Conservation (phyloP, 164 flowering plant genomes). For the Houttuynia cordata region DNA sequence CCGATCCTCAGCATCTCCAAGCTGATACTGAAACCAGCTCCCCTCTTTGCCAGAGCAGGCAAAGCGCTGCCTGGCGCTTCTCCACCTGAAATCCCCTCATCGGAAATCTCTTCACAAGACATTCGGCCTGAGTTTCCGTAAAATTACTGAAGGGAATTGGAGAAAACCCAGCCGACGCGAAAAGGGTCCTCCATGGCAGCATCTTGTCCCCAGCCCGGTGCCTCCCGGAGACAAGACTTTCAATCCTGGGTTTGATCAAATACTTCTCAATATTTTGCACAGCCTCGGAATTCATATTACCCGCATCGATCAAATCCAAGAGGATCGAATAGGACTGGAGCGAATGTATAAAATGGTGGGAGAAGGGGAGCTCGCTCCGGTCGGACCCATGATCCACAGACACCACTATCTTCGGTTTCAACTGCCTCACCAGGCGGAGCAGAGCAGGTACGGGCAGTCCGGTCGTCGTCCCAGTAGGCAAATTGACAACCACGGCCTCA, state of each 20-base stretch:
- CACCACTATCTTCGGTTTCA: slow-evolving; percentile 61
- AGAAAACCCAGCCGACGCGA: slow-evolving; percentile 47
- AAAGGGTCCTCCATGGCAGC: slow-evolving; percentile 54
- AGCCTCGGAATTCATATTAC: slow-evolving; percentile 30
- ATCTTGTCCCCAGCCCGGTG: slow-evolving; percentile 31
- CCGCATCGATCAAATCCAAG: slow-evolving; percentile 67
- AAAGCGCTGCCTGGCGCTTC: slow-evolving; percentile 64
- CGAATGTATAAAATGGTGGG: slow-evolving; percentile 44
- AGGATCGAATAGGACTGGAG: slow-evolving; percentile 40
- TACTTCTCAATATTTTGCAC: slow-evolving; percentile 60
- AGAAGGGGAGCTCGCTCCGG: slow-evolving; percentile 51
- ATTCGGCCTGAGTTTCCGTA: slow-evolving; percentile 78
- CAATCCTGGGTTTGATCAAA: slow-evolving; percentile 50
- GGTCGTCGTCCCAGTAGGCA: slow-evolving; percentile 36
- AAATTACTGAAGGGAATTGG: slow-evolving; percentile 62
- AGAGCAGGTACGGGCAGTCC: slow-evolving; percentile 31
- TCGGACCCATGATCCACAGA: slow-evolving; percentile 61
- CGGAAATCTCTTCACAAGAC: slow-evolving; percentile 39
- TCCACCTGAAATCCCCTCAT: slow-evolving; percentile 80
- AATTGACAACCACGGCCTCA: slow-evolving; percentile 58
- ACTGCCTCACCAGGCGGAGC: slow-evolving; percentile 60
- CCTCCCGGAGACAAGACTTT: slow-evolving; percentile 36
- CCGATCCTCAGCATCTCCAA: slow-evolving; percentile 59
- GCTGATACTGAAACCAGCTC: slow-evolving; percentile 82
- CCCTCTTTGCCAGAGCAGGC: slow-evolving; percentile 70